Evolutionary conservation across 2,329 filamentous ascomycete genomes (phyloP).

Genomic region (Beauveria caledonica): DNA sequence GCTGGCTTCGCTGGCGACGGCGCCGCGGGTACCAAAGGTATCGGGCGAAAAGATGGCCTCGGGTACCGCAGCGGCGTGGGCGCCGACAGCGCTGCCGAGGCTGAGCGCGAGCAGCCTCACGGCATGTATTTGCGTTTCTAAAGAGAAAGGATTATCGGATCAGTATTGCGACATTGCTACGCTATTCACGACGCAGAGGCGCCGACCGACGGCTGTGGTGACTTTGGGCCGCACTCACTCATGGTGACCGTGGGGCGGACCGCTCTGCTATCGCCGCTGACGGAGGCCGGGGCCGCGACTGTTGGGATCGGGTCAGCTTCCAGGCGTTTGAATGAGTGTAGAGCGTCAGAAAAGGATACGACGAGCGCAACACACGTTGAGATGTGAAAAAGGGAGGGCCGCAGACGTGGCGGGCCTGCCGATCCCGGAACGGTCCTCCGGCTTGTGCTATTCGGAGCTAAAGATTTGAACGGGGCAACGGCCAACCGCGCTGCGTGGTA

Average conservation of each 20-base stretch:
- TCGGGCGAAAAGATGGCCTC: slow-evolving; percentile 18
- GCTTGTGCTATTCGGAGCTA: not conserved
- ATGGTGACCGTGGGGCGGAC: too few species aligned
- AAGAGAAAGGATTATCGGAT: not conserved
- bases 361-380: too few species aligned
- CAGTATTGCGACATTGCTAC: not conserved
- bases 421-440: not conserved
- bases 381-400: not conserved
- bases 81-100: not conserved
- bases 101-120: not conserved
- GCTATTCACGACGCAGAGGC: not conserved
- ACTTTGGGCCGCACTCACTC: too few species aligned
- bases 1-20: slow-evolving; percentile 60
- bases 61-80: slow-evolving; percentile 9
- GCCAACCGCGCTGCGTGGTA: not conserved
- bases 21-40: slow-evolving; percentile 36
- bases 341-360: too few species aligned
- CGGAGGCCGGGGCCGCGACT: too few species aligned
- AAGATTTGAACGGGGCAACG: not conserved
- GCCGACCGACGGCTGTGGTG: not conserved
- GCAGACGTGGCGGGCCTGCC: not conserved
- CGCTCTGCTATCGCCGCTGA: too few species aligned
- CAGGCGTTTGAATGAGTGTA: too few species aligned
- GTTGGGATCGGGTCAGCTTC: too few species aligned
- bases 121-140: not conserved